Evolutionary conservation across 371 early-diverging fungal genomes (phyloP).

Genomic region (Mortierella sp.): DNA sequence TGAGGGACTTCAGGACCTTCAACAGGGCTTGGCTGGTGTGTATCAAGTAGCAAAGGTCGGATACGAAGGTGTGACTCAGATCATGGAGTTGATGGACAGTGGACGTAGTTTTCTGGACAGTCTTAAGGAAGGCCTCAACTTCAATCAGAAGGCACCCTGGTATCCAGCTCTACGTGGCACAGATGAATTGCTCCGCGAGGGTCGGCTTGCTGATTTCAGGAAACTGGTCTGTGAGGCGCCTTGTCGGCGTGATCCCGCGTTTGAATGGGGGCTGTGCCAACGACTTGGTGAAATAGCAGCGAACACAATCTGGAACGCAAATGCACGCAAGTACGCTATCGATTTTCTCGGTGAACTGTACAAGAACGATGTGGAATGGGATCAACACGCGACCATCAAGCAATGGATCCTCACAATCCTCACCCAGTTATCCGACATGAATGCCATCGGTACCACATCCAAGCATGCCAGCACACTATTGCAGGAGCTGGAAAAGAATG

Average conservation of each 20-base stretch:
- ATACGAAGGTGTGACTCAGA: no score
- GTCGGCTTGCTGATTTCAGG: conserved; percentile 1
- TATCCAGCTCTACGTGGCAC: not conserved
- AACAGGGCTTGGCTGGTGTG: no score
- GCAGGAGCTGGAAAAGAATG: not conserved
- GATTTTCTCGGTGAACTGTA: conserved; percentile 2
- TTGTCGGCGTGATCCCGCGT: not conserved
- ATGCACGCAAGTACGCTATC: not conserved
- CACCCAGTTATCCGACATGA: not conserved
- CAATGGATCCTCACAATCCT: not conserved
- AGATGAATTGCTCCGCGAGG: not conserved
- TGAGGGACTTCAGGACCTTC: no score
- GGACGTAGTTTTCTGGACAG: no score
- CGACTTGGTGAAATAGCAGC: not conserved
- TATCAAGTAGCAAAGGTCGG: no score
- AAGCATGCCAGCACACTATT: not conserved
- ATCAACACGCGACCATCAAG: not conserved
- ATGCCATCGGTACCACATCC: not conserved
- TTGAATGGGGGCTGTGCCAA: conserved; percentile 1
- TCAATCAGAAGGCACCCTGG: not conserved
- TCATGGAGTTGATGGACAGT: no score
- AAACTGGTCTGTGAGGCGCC: not conserved
- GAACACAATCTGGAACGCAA: not conserved
- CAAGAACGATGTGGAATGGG: not conserved
- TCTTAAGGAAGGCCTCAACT: no score